These are phyloP conservation scores for Acacia concinna DNA, from an alignment of 331 rosid species.

Conservation along the genomic window DNA sequence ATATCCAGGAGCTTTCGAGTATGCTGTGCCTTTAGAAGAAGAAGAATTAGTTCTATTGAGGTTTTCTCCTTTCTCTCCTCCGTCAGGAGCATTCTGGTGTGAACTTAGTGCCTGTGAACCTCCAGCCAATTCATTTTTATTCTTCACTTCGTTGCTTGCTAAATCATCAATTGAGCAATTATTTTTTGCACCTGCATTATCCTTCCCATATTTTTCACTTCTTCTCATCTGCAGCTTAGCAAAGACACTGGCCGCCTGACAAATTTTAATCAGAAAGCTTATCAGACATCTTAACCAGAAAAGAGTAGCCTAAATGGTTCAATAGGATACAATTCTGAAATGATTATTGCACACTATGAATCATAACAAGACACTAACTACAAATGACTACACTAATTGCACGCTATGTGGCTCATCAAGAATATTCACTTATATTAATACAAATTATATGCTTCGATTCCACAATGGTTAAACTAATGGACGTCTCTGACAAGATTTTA, in stretches of 20 bases:
- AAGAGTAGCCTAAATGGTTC: conserved; percentile 1
- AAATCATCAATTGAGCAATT: conserved; percentile 34
- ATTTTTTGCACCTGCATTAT: conserved; percentile 30
- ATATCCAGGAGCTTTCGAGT: conserved; percentile 26
- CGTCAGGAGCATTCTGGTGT: conserved; percentile 22
- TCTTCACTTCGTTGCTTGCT: conserved; percentile 34
- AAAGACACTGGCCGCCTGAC: conserved; percentile 58
- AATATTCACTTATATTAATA: not conserved
- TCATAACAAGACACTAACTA: conserved; percentile 15
- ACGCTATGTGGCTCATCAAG: not conserved
- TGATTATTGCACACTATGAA: not conserved
- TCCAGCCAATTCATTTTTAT: conserved; percentile 32
- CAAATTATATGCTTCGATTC: not conserved
- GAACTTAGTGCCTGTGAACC: conserved; percentile 33
- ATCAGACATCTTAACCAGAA: conserved; percentile 28
- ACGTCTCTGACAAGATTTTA: not conserved
- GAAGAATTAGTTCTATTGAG: conserved; percentile 17
- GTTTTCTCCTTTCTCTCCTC: conserved; percentile 35
- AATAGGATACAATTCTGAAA: not conserved
- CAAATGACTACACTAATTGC: not conserved
- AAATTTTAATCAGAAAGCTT: conserved; percentile 31
- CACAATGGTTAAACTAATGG: not conserved
- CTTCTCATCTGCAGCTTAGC: conserved; percentile 54
- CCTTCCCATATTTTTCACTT: conserved; percentile 41
- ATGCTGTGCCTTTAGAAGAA: conserved; percentile 23